phyloP scores from a whole-genome alignment of 495 filamentous ascomycete species.

The Tuber brumale region DNA sequence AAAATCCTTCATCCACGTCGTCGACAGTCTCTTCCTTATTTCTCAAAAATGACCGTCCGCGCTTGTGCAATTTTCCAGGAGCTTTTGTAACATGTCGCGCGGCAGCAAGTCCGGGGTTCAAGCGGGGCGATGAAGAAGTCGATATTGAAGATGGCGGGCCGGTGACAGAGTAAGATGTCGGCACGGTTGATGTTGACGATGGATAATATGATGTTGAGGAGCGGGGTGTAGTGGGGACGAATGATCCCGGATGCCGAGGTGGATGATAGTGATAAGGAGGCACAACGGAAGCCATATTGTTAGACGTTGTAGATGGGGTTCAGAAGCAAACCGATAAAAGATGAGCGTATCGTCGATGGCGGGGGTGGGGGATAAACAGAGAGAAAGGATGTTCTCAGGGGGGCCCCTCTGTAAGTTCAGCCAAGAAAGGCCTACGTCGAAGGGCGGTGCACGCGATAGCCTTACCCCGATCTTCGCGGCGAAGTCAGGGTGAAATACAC shows the following conservation, averaged over 20 bases:
- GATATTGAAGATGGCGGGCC: conserved; percentile 34
- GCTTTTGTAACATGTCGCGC: conserved; percentile 40
- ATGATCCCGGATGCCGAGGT: conserved; percentile 35
- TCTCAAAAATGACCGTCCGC: conserved; percentile 26
- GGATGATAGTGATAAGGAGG: conserved; percentile 39
- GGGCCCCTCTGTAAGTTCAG: not conserved
- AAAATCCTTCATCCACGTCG: conserved; percentile 39
- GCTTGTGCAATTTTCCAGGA: conserved; percentile 37
- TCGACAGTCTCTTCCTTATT: conserved; percentile 35
- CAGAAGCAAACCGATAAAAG: not conserved
- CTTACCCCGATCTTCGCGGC: conserved; percentile 5
- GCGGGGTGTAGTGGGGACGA: conserved; percentile 30
- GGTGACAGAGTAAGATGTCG: conserved; percentile 37
- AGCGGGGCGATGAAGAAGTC: conserved; percentile 33
- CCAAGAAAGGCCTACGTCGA: not conserved
- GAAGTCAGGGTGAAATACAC: not conserved
- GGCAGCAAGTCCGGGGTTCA: conserved; percentile 38
- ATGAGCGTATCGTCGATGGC: not conserved
- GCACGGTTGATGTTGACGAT: conserved; percentile 34
- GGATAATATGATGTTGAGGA: conserved; percentile 36
- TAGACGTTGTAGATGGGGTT: conserved; percentile 20
- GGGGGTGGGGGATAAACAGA: not conserved
- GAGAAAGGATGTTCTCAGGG: not conserved
- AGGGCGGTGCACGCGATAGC: conserved; percentile 2
- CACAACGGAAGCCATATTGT: conserved; percentile 36